phyloP scores from a whole-genome alignment of 305 asterid species.

The Fraxinus greggii region DNA sequence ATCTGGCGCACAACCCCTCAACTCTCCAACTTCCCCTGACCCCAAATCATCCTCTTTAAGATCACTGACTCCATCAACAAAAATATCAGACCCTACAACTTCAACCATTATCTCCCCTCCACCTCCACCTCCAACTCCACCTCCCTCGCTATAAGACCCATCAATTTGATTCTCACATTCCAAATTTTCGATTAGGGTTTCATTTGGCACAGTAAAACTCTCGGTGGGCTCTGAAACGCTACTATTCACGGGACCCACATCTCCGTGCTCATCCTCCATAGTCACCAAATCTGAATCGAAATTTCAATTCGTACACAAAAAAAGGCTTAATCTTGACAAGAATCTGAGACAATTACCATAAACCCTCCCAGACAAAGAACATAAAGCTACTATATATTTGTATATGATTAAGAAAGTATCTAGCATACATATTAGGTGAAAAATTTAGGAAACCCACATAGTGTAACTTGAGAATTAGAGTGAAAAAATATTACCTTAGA shows the following conservation, averaged over 20 bases:
- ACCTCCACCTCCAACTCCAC: constrained; percentile 47
- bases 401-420: background rate
- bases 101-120: constrained; percentile 76
- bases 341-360: constrained; percentile 12
- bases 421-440: background rate
- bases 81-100: constrained; percentile 51
- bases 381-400: constrained; percentile 24
- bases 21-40: constrained; percentile 34
- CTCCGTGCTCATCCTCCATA: constrained; percentile 71
- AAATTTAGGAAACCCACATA: background rate
- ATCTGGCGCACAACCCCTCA: constrained; percentile 29
- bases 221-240: constrained; percentile 37
- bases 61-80: constrained; percentile 69
- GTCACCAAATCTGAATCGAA: constrained; percentile 47
- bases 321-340: constrained; percentile 11
- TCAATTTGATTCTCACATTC: constrained; percentile 39
- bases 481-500: constrained; percentile 45
- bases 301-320: constrained; percentile 26
- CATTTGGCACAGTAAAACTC: constrained; percentile 37
- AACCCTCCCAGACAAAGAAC: constrained; percentile 25
- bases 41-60: constrained; percentile 35
- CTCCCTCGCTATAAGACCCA: constrained; percentile 34
- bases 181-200: constrained; percentile 27
- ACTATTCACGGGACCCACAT: constrained; percentile 41
- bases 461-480: background rate